phyloP scores from a whole-genome alignment of 2,329 filamentous ascomycete genomes.

The Alternaria arbusti region DNA sequence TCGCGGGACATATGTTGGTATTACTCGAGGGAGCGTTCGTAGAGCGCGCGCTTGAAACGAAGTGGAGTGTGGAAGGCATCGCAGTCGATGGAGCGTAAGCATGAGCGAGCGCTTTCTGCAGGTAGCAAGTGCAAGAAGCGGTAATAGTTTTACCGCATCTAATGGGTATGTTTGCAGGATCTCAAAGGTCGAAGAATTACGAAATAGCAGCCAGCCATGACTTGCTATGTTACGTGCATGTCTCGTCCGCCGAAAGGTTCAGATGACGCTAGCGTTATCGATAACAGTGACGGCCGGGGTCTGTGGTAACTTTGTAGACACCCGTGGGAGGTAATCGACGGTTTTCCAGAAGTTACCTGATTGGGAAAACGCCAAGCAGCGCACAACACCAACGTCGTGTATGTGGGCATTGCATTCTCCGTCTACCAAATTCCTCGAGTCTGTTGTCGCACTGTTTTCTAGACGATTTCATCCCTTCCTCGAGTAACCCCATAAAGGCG shows the following conservation, averaged over 20 bases:
- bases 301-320: background rate
- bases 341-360: background rate
- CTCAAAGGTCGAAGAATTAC: background rate
- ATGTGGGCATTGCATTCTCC: background rate
- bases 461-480: background rate
- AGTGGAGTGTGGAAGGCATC: conserved; percentile 29
- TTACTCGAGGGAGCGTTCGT: conserved; percentile 30
- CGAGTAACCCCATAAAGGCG: background rate
- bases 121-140: too few species aligned
- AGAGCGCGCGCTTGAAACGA: conserved; percentile 27
- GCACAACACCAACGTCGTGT: background rate
- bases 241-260: background rate
- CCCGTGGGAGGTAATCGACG: background rate
- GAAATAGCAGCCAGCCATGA: background rate
- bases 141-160: background rate
- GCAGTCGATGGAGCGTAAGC: conserved; percentile 29
- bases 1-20: conserved; percentile 27
- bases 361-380: background rate
- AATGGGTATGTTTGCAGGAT: background rate
- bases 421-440: background rate
- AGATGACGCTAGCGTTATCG: conserved; percentile 8
- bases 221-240: background rate
- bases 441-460: background rate
- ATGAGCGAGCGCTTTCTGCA: conserved; percentile 23
- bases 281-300: background rate